Conservation (phyloP, 305 asterid genomes). For the Solanum aculeatissimum region DNA sequence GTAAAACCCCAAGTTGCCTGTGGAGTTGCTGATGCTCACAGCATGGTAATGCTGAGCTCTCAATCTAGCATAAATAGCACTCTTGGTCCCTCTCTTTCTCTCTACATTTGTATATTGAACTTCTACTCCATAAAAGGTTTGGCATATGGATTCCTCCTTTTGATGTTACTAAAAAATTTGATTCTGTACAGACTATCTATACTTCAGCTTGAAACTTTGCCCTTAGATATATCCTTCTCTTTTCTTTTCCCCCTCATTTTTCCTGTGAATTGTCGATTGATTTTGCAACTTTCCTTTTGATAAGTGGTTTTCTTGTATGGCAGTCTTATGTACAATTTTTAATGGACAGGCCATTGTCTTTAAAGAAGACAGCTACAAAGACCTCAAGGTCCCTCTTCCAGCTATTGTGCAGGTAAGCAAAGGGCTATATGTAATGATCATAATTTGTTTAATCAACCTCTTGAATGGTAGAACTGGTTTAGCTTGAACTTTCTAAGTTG, state of each 20-base stretch:
- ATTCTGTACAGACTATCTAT: background rate
- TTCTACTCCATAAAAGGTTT: background rate
- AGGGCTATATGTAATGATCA: conserved; percentile 3
- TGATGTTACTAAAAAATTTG: background rate
- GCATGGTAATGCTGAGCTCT: conserved; percentile 48
- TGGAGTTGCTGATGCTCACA: conserved; percentile 92
- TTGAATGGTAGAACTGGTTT: background rate
- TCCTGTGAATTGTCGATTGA: background rate
- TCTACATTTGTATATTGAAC: background rate
- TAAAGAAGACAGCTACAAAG: conserved; percentile 56
- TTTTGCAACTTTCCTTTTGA: background rate
- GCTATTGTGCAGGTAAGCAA: conserved; percentile 70
- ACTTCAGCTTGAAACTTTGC: background rate
- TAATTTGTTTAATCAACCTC: background rate
- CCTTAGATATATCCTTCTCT: background rate
- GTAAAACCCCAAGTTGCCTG: conserved; percentile 97
- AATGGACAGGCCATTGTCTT: conserved; percentile 82
- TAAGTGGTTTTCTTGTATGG: background rate
- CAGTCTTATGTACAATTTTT: background rate
- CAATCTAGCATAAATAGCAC: background rate
- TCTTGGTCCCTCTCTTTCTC: background rate
- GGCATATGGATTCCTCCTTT: background rate
- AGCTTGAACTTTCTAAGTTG: background rate
- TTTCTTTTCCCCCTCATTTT: background rate
- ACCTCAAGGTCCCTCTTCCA: conserved; percentile 86